Percentiles rank a stretch among this genome's conserved stretches.
phyloP scores from a whole-genome alignment of 2,329 filamentous ascomycete species.

The Diaporthe amygdali region DNA sequence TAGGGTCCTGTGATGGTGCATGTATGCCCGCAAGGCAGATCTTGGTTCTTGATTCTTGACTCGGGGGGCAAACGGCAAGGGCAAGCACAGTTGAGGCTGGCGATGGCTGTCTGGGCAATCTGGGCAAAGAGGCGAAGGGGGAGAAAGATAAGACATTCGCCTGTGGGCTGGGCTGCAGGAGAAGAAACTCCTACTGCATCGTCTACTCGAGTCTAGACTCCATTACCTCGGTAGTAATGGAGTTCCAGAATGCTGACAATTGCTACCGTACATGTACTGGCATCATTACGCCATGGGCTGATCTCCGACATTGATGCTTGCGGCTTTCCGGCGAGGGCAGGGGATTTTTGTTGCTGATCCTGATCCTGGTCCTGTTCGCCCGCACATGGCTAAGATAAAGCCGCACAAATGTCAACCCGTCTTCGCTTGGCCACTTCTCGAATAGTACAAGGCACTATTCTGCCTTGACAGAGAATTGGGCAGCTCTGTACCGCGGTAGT shows the following conservation, averaged over 20 bases:
- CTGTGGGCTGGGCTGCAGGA: background rate
- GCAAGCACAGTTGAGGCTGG: conserved; percentile 8
- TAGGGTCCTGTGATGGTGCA: background rate
- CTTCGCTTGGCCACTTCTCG: background rate
- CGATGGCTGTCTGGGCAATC: conserved; percentile 4
- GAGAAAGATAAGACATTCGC: conserved; percentile 5
- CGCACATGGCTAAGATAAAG: background rate
- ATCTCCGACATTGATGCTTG: background rate
- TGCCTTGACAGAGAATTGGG: background rate
- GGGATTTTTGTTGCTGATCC: background rate
- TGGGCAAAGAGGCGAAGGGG: conserved; percentile 1
- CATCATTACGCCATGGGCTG: background rate
- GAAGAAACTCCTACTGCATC: background rate
- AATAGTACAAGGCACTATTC: background rate
- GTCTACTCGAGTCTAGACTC: background rate
- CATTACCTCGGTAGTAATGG: background rate
- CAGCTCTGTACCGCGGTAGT: background rate
- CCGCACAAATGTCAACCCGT: too few relatives aligned
- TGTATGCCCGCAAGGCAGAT: background rate
- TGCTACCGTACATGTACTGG: background rate
- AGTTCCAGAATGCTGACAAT: background rate
- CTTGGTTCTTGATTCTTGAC: background rate
- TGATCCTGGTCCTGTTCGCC: too few relatives aligned
- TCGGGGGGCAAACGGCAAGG: background rate
- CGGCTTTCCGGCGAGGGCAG: background rate